These are phyloP conservation scores for Blastobotrys americana DNA, from an alignment of 805 yeast genomes.

Conservation along the genomic window DNA sequence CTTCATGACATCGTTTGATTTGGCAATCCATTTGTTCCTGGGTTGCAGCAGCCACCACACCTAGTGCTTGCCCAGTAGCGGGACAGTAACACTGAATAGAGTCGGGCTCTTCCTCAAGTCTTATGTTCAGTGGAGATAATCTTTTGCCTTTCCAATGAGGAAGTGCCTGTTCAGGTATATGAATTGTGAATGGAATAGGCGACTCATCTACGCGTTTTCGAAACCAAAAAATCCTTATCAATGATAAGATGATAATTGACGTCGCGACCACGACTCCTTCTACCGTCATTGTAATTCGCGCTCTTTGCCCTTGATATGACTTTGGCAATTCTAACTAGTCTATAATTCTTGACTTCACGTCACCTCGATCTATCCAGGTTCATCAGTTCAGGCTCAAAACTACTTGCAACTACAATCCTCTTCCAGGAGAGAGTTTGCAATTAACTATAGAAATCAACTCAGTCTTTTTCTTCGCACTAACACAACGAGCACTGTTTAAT, in stretches of 20 bases:
- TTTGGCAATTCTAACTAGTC: no score
- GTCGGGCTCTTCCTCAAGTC: conserved; percentile 54
- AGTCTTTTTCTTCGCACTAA: no score
- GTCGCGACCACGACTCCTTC: background rate
- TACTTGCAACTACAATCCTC: no score
- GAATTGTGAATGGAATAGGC: conserved; percentile 7
- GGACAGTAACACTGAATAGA: conserved; percentile 86
- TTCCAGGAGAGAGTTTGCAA: no score
- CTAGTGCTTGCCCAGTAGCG: conserved; percentile 87
- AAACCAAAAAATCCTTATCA: background rate
- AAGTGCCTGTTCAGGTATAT: conserved; percentile 66
- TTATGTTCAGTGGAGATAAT: conserved; percentile 53
- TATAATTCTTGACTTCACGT: no score
- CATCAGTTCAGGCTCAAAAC: no score
- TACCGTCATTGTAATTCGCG: background rate
- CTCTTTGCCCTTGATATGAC: no score
- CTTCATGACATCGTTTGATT: conserved; percentile 45
- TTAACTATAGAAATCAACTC: no score
- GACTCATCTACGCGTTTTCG: background rate
- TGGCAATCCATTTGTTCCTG: conserved; percentile 62
- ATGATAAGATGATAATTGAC: background rate
- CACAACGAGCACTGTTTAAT: no score
- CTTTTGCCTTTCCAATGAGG: conserved; percentile 92
- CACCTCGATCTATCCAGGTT: no score
- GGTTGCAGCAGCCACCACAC: conserved; percentile 59